Percentiles rank a stretch among this genome's conserved stretches.
These are phyloP conservation scores for Panaeolus cyanescens DNA, from an alignment of 768 basidiomycete species.

Conservation along the genomic window DNA sequence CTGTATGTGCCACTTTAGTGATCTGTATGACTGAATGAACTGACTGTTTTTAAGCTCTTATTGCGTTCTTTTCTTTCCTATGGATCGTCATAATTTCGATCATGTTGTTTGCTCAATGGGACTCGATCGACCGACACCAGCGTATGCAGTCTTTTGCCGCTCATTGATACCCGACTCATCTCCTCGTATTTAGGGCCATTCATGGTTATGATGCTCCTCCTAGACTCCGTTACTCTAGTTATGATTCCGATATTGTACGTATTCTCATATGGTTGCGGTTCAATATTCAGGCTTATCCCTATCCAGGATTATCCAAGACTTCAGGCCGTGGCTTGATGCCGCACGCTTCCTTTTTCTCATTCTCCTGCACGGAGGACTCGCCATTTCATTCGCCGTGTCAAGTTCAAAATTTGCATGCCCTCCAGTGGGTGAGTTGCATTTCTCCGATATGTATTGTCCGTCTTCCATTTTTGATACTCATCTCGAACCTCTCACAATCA, in stretches of 20 bases:
- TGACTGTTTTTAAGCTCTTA: slow-evolving; percentile 15
- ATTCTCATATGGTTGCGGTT: neutral
- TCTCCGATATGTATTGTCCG: neutral
- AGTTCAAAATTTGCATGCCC: slow-evolving; percentile 22
- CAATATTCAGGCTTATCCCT: neutral
- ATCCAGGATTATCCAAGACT: slow-evolving; percentile 22
- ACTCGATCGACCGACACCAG: slow-evolving; percentile 22
- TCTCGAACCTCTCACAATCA: neutral
- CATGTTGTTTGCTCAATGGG: slow-evolving; percentile 28
- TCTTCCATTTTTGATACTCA: neutral
- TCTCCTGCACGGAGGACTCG: slow-evolving; percentile 25
- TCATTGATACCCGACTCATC: neutral
- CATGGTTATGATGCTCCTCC: slow-evolving; percentile 26
- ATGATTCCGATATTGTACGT: slow-evolving; percentile 31
- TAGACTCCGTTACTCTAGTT: slow-evolving; percentile 25
- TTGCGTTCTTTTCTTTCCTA: slow-evolving; percentile 23
- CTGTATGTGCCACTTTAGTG: slow-evolving; percentile 5
- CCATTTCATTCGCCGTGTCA: slow-evolving; percentile 24
- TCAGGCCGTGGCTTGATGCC: slow-evolving; percentile 32
- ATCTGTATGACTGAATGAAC: neutral
- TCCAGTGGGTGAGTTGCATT: slow-evolving; percentile 16
- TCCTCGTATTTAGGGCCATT: slow-evolving; percentile 20
- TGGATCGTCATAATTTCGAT: slow-evolving; percentile 29
- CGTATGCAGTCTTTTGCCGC: slow-evolving; percentile 18
- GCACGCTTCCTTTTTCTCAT: slow-evolving; percentile 26